Conservation (phyloP, 768 basidiomycete genomes). For the Russula sp. region DNA sequence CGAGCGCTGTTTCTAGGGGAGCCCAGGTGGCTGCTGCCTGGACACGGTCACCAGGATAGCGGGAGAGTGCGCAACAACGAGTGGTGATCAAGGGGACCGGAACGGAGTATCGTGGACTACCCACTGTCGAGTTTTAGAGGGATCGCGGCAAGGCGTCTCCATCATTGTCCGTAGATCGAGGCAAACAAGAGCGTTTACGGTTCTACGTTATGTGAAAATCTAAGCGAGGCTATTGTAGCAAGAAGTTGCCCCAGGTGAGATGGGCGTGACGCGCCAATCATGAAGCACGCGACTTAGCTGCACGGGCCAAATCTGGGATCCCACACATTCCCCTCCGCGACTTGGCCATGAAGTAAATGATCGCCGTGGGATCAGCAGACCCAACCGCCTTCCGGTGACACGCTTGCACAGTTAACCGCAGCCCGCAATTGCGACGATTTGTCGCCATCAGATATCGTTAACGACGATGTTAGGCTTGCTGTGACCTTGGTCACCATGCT, state of each 20-base stretch:
- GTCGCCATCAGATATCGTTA: constrained; percentile 23
- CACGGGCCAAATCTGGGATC: constrained; percentile 14
- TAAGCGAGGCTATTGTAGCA: constrained; percentile 16
- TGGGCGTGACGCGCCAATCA: constrained; percentile 22
- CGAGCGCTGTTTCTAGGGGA: constrained; percentile 15
- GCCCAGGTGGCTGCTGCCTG: constrained; percentile 14
- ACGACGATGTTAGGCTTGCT: background rate
- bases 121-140: constrained; percentile 20
- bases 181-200: constrained; percentile 13
- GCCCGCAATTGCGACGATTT: constrained; percentile 7
- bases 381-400: constrained; percentile 6
- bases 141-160: constrained; percentile 10
- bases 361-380: constrained; percentile 21
- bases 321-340: constrained; percentile 16
- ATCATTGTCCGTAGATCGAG: constrained; percentile 12
- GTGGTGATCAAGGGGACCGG: constrained; percentile 23
- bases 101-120: constrained; percentile 4
- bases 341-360: constrained; percentile 19
- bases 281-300: constrained; percentile 20
- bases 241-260: constrained; percentile 15
- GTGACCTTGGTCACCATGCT: constrained; percentile 10
- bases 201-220: constrained; percentile 11
- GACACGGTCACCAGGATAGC: constrained; percentile 24
- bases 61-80: background rate
- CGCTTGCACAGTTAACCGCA: background rate